Base-by-base conservation (phyloP, 1,284 basidiomycete species). In the Malassezia furfur region DNA sequence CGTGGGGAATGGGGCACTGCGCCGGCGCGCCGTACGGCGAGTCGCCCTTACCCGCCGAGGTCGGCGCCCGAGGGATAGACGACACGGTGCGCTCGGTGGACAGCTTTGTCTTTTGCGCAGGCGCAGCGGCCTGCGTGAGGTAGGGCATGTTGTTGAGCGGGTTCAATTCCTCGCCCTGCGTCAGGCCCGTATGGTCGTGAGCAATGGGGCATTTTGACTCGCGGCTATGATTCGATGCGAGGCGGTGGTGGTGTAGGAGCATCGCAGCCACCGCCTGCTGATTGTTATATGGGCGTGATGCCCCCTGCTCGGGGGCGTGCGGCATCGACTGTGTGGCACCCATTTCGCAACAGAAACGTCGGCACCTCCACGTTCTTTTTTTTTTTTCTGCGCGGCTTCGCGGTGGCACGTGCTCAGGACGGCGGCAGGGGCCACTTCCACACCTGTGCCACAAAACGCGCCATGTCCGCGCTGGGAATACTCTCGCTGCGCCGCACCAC, bases 111-210 rank as follows among this genome's bases (percentile, higher is more conserved):
- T 76, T 74, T 68, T 88, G 84, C 12, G 82, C 78, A 0, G 83
- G 76, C 50, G 81, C 79, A 1, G 82, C 84, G 0, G 79, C 75
- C 74, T 91, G 88, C 0, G 86, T 79, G 31, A 93, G 82, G 7
- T 75, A 71, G 1, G 93, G 93, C 81, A 98, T 94, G 68, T 91
- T 84, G 77, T 96, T 98, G 50, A 84, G 80, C 0, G 90, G 86
- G 74, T 90, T 87, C 41, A 74, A 57, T n/a, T 19, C 38, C 8
- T 36, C 19, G 32, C 44, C 38, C 21, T 52, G 59, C 7, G 61
- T 51, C 9, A 64, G 43, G 17, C 61, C 64, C 59, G 61, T 32
- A 54, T 22, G 35, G 35, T 36, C 51, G 36, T 46, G 35, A 25
- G 68, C 67, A 61, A 71, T 66, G 0, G 67, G 69, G 40, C 69